Conservation (phyloP, 257 asterid species). For the Solanum tarijense region DNA sequence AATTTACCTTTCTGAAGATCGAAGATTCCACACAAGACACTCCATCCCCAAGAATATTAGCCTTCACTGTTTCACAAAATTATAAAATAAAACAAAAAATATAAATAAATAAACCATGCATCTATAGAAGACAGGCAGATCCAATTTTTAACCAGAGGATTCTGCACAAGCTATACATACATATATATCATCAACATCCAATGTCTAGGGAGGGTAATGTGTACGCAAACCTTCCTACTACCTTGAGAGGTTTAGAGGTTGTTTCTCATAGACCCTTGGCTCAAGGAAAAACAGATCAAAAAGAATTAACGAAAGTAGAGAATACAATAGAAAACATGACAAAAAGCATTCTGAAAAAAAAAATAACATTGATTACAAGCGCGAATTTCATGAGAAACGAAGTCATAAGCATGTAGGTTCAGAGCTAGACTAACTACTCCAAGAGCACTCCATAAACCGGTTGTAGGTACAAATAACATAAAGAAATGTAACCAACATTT, state of each 20-base stretch:
- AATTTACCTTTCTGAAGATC: conserved; percentile 12
- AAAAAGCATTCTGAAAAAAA: neutral
- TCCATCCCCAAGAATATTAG: conserved; percentile 4
- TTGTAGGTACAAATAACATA: no score
- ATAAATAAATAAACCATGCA: neutral
- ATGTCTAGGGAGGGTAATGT: neutral
- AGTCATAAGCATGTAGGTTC: no score
- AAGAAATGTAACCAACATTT: no score
- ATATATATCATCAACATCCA: neutral
- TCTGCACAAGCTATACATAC: neutral
- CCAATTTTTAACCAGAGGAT: neutral
- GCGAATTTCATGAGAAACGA: no score
- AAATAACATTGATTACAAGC: no score
- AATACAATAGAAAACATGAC: neutral
- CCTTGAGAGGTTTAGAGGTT: neutral
- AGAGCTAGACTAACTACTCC: no score
- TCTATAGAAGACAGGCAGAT: neutral
- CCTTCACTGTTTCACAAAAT: conserved; percentile 1
- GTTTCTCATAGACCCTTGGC: neutral
- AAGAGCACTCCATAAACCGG: no score
- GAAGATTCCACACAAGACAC: conserved; percentile 18
- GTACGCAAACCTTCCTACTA: neutral
- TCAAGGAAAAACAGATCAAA: neutral
- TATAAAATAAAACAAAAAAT: neutral
- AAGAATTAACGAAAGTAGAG: neutral